phyloP scores from a whole-genome alignment of 2,329 filamentous ascomycete genomes.

The Pseudogymnoascus sp. region DNA sequence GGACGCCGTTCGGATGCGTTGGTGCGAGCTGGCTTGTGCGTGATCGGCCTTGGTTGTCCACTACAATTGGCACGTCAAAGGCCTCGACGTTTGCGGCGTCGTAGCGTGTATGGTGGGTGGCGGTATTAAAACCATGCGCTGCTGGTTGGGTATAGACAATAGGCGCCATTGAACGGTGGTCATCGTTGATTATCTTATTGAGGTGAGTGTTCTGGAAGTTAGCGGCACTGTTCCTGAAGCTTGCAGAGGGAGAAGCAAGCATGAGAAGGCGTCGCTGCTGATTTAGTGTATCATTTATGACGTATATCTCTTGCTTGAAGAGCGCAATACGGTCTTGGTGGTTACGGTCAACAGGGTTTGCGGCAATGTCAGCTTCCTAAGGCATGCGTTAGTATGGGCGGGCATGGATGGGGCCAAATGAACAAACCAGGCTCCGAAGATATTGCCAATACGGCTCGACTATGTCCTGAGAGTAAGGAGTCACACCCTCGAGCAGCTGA shows the following conservation, averaged over 20 bases:
- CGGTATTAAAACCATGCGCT: background rate
- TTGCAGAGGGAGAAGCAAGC: conserved; percentile 1
- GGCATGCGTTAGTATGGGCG: background rate
- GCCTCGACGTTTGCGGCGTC: background rate
- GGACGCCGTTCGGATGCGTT: conserved; percentile 15
- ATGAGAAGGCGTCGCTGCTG: conserved; percentile 13
- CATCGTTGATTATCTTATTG: background rate
- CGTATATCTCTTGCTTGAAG: conserved; percentile 20
- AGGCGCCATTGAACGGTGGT: background rate
- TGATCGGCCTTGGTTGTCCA: background rate
- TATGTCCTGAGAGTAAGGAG: conserved; percentile 14
- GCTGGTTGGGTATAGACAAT: background rate
- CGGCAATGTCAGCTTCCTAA: conserved; percentile 18
- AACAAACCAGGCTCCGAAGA: conserved; percentile 17
- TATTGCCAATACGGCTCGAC: conserved; percentile 18
- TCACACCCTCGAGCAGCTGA: conserved; percentile 16
- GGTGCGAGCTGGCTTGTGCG: background rate
- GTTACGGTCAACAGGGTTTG: conserved; percentile 17
- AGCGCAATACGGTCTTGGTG: conserved; percentile 19
- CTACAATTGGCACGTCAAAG: background rate
- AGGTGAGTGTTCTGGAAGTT: conserved; percentile 3
- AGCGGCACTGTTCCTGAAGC: background rate
- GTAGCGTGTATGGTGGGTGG: background rate
- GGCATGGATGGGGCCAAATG: background rate
- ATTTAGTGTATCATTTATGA: conserved; percentile 18